Percentiles rank a stretch among this genome's conserved stretches.
phyloP scores from a whole-genome alignment of 2,329 filamentous ascomycete genomes.

The Periconia sp. region DNA sequence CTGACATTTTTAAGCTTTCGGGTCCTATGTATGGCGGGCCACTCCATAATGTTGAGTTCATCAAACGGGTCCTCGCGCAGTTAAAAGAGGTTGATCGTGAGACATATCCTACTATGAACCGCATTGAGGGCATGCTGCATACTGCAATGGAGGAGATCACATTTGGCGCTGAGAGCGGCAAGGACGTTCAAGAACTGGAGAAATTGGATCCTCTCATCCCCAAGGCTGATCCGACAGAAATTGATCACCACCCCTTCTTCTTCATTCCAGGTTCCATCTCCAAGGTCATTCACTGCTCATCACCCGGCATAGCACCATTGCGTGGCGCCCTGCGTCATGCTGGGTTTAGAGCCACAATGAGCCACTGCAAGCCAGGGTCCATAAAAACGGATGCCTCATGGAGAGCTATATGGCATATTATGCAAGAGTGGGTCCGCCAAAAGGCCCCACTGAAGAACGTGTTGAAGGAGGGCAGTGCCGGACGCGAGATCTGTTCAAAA shows the following conservation, averaged over 20 bases:
- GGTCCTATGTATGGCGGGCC: conserved; percentile 96
- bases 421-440: conserved; percentile 87
- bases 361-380: conserved; percentile 85
- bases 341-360: conserved; percentile 81
- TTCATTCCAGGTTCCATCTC: conserved; percentile 75
- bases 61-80: conserved; percentile 74
- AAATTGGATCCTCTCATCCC: conserved; percentile 43
- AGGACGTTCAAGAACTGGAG: conserved; percentile 18
- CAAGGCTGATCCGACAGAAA: conserved; percentile 34
- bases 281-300: conserved; percentile 75
- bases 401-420: conserved; percentile 86
- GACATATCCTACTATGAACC: conserved; percentile 75
- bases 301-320: conserved; percentile 76
- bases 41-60: conserved; percentile 81
- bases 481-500: conserved; percentile 65
- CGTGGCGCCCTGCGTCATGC: conserved; percentile 78
- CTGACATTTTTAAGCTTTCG: conserved; percentile 53
- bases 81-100: conserved; percentile 67
- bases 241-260: conserved; percentile 83
- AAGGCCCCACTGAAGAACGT: conserved; percentile 75
- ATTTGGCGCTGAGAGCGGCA: conserved; percentile 27
- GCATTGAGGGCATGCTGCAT: conserved; percentile 88
- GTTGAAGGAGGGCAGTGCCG: conserved; percentile 69
- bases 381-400: conserved; percentile 94
- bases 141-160: conserved; percentile 78